Evolutionary conservation across 768 basidiomycete genomes (phyloP).

Genomic region (Leccinellum albellum): DNA sequence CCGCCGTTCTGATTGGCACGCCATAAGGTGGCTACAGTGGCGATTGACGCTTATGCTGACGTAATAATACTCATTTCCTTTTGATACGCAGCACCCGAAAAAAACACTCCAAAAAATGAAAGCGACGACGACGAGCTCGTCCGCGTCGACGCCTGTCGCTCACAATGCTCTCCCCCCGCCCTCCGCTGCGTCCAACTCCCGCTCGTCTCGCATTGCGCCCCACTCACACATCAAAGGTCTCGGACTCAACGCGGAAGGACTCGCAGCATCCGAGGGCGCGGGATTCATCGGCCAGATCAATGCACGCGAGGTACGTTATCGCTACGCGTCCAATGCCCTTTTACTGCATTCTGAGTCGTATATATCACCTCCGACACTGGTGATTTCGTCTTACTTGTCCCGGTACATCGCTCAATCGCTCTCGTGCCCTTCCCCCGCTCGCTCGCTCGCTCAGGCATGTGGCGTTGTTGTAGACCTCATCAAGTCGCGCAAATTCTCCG

Average conservation of each 20-base stretch:
- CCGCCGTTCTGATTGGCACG: no score
- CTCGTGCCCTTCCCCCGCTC: background rate
- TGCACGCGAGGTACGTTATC: slow-evolving; percentile 74
- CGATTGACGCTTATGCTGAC: background rate
- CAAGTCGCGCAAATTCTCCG: slow-evolving; percentile 90
- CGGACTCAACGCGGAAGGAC: slow-evolving; percentile 81
- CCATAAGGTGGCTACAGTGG: no score
- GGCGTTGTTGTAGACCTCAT: slow-evolving; percentile 87
- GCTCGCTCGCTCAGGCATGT: slow-evolving; percentile 60
- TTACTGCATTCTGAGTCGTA: background rate
- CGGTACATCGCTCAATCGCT: background rate
- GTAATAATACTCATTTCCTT: background rate
- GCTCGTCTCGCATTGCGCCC: slow-evolving; percentile 79
- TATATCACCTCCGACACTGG: background rate
- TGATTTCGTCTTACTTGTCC: background rate
- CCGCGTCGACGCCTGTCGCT: slow-evolving; percentile 53
- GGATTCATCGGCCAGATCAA: slow-evolving; percentile 90
- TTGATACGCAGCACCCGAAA: background rate
- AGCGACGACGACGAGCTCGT: slow-evolving; percentile 39
- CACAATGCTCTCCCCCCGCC: slow-evolving; percentile 76
- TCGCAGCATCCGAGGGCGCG: slow-evolving; percentile 63
- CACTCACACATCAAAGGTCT: slow-evolving; percentile 98
- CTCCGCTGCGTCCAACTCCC: slow-evolving; percentile 53
- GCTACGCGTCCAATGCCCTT: background rate
- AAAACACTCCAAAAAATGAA: slow-evolving; percentile 29